Conservation (phyloP, 148 eudicot species). For the Chenopodium album region DNA sequence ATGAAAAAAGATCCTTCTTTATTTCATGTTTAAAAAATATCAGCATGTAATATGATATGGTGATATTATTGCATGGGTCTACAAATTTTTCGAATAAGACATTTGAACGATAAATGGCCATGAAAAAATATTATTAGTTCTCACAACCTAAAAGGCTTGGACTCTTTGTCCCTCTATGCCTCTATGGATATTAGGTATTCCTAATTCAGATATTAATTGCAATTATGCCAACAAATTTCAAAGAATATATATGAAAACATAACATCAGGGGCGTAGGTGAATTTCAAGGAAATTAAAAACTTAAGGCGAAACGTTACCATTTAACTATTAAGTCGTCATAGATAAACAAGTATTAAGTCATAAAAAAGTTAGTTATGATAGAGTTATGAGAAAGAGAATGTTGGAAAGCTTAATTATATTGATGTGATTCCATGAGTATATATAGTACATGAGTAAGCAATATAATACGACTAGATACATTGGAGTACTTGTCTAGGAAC, state of each 20-base stretch:
- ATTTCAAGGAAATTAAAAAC: neutral
- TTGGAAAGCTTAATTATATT: too few relatives aligned
- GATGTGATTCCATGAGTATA: too few relatives aligned
- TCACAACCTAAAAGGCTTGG: neutral
- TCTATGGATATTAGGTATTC: neutral
- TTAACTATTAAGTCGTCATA: too few relatives aligned
- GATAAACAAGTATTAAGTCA: too few relatives aligned
- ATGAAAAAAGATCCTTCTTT: neutral
- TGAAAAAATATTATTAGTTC: neutral
- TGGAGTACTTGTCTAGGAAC: too few relatives aligned
- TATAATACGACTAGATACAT: too few relatives aligned
- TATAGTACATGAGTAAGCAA: too few relatives aligned
- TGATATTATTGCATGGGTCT: conserved; percentile 3
- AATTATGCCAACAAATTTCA: neutral
- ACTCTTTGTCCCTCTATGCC: neutral
- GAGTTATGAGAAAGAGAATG: too few relatives aligned
- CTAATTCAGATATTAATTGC: neutral
- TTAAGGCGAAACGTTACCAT: too few relatives aligned
- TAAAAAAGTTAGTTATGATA: too few relatives aligned
- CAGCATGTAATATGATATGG: neutral
- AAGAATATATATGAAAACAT: neutral
- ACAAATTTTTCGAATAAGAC: conserved; percentile 3
- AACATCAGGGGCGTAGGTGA: neutral
- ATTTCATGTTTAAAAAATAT: neutral
- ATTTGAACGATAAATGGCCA: conserved; percentile 3